Evolutionary conservation across 2,329 filamentous ascomycete species (phyloP).

Genomic region (Fusarium annulatum): DNA sequence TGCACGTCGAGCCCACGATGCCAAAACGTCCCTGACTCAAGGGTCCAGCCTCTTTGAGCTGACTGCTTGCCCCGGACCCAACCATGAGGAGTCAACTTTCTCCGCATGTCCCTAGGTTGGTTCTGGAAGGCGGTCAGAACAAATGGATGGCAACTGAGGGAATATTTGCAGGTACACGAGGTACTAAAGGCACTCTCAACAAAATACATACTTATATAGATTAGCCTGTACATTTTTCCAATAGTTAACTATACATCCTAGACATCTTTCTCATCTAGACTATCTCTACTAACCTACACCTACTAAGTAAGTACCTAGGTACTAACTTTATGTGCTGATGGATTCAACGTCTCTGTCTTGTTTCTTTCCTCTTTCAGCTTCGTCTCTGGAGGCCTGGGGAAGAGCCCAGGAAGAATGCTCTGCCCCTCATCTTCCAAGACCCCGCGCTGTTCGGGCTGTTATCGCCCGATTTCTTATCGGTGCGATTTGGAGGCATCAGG

Average conservation of each 20-base stretch:
- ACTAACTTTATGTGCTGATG: neutral
- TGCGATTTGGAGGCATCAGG: neutral
- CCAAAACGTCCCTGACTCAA: conserved; percentile 39
- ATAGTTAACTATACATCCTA: neutral
- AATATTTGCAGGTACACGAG: conserved; percentile 8
- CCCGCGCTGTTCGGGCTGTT: conserved; percentile 26
- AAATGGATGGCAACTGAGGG: conserved; percentile 21
- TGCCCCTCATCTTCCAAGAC: conserved; percentile 33
- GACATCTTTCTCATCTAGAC: neutral
- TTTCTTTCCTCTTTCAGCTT: conserved; percentile 28
- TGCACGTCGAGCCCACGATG: conserved; percentile 31
- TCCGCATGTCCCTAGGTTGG: conserved; percentile 22
- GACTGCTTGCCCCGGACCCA: conserved; percentile 18
- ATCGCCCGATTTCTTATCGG: conserved; percentile 27
- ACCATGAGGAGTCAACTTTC: conserved; percentile 26
- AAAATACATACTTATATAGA: neutral
- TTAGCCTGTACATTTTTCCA: neutral
- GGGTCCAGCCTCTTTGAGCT: conserved; percentile 27
- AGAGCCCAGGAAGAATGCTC: conserved; percentile 6
- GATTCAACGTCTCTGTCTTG: conserved; percentile 4
- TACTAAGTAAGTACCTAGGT: too few species aligned
- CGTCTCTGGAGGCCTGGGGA: conserved; percentile 7
- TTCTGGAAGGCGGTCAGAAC: conserved; percentile 42
- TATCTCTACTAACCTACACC: too few species aligned
- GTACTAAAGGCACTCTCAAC: neutral